Conservation (phyloP, 345 rosid genomes). For the Dovyalis caffra region DNA sequence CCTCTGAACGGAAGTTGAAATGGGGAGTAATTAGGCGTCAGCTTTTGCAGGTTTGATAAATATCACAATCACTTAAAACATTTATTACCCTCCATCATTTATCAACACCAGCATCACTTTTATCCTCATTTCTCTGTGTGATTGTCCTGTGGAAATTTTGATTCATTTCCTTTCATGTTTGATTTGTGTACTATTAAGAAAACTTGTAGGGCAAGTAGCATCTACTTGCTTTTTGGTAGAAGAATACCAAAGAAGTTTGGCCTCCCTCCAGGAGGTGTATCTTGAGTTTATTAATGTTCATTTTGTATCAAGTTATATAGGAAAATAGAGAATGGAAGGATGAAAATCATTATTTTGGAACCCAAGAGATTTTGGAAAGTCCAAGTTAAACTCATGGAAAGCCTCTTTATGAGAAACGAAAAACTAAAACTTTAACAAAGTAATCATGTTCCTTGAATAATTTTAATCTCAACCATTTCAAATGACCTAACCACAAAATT, state of each 20-base stretch:
- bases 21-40: constrained; percentile 95
- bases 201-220: not conserved
- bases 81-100: not conserved
- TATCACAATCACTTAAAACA: not conserved
- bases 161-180: not conserved
- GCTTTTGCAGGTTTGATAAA: constrained; percentile 76
- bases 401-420: not conserved
- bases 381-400: not conserved
- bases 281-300: not conserved
- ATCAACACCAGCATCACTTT: not conserved
- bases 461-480: too few relatives aligned
- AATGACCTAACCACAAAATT: too few relatives aligned
- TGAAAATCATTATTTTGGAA: not conserved
- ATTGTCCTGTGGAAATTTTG: not conserved
- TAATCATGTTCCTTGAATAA: too few relatives aligned
- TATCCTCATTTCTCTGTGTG: not conserved
- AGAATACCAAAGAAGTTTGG: not conserved
- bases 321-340: not conserved
- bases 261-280: not conserved
- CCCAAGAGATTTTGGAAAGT: not conserved
- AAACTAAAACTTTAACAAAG: too few relatives aligned
- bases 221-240: not conserved
- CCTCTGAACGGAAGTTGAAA: constrained; percentile 80
- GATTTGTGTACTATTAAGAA: not conserved
- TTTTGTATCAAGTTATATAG: not conserved